Percentiles rank a stretch among this genome's conserved stretches.
These are phyloP conservation scores for Rubus idaeus DNA, from an alignment of 306 rosid species.

Conservation along the genomic window DNA sequence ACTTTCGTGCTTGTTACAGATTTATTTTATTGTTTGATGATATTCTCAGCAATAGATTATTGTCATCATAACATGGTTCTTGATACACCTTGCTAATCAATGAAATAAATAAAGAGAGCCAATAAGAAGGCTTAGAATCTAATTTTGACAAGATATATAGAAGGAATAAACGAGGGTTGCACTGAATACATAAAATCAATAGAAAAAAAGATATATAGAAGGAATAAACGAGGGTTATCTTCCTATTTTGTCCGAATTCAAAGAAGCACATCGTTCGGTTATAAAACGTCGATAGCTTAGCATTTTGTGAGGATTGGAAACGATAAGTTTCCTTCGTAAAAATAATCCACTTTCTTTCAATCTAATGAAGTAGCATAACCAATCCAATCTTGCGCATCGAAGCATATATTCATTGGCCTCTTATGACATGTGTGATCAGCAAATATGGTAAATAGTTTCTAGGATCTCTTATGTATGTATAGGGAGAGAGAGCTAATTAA, in stretches of 20 bases:
- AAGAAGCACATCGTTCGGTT: not conserved
- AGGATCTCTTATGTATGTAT: not conserved
- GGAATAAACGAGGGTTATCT: not conserved
- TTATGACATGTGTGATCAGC: not conserved
- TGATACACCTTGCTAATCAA: not conserved
- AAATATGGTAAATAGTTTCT: not conserved
- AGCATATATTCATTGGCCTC: not conserved
- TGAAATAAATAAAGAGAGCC: not conserved
- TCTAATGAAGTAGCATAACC: not conserved
- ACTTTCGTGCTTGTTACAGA: not conserved
- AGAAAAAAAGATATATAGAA: no score
- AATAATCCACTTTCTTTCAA: no score
- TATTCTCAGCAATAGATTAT: conserved; percentile 13
- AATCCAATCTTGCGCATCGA: not conserved
- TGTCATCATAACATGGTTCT: not conserved
- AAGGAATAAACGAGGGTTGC: not conserved
- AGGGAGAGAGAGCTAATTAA: not conserved
- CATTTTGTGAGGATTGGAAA: not conserved
- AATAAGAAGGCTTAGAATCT: not conserved
- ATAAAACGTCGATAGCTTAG: not conserved
- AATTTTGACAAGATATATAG: not conserved
- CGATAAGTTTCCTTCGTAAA: no score
- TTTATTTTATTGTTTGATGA: not conserved
- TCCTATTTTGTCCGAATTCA: not conserved
- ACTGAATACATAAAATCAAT: no score